Evolutionary conservation across 2,329 filamentous ascomycete species (phyloP), one percentile per base, ranked within the genome.

Genomic region (Cladosporium velox): DNA sequence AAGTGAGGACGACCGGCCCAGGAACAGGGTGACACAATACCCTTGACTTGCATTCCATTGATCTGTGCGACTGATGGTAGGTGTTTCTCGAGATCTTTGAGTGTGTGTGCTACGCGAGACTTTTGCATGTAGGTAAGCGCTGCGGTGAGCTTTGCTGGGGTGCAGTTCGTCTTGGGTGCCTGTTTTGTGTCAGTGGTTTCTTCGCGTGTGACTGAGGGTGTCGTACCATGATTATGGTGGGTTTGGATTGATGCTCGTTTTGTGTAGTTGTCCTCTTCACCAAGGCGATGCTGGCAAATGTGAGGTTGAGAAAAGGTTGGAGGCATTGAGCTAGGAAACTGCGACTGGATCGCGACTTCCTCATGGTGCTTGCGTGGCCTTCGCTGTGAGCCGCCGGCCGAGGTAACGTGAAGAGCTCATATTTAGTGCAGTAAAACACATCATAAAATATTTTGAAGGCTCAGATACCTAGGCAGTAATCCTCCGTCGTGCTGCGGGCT

Each of bases 41-140:
- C 75, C 68, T 77, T 77, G 59, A 75, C 72, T 73, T 88, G 86
- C 83, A 90, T 89, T 69, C 83, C 81, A 70, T 86, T 88, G 79
- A 90, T 87, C 11, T 85, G 86, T 6, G 86, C 86, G 55, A 89
- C 82, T 1, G 83, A 79, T 1, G 87, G 87, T 30, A 91, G 79
- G 8, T 79, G 79, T 75, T 90, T 90, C 76, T 90, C 88, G 11
- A 91, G 83, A 66, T 90, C 88, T 73, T 89, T 90, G 77, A 90
- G 81, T 62, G 83, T 87, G 77, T 89, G 87, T 21, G 87, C 88
- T 44, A 84, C 85, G 66, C 85, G 81, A 4, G 86, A 86, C 67
- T 82, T 81, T 72, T 85, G 86, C 68, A 90, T 83, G 80, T 87
- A 87, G 18, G 82, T 77, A 67, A 88, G 79, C 68, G 89, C 86